Conservation (phyloP, 495 filamentous ascomycete genomes). For the Aspergillus egyptiacus region DNA sequence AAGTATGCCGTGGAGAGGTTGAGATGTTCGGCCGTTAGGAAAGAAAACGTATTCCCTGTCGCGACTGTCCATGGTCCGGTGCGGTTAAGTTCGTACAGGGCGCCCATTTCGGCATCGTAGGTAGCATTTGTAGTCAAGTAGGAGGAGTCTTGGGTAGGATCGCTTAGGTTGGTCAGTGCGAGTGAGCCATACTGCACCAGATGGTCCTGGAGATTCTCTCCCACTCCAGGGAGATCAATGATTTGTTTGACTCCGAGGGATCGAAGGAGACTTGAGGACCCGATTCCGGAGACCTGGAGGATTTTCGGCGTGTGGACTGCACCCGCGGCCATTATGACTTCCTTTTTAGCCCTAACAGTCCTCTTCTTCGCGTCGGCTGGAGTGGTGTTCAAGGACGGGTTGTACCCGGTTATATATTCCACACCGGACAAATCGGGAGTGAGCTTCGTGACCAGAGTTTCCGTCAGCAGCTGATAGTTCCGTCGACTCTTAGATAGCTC, state of each 20-base stretch:
- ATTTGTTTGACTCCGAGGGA: constrained; percentile 38
- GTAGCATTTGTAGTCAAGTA: not conserved
- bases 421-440: not conserved
- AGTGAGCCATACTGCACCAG: constrained; percentile 10
- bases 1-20: not conserved
- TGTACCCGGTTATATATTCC: constrained; percentile 2
- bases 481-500: not conserved
- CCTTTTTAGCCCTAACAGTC: constrained; percentile 40
- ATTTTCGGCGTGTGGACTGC: constrained; percentile 48
- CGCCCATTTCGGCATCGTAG: constrained; percentile 5
- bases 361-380: constrained; percentile 19
- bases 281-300: constrained; percentile 52
- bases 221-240: constrained; percentile 44
- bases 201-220: constrained; percentile 54
- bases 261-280: constrained; percentile 31
- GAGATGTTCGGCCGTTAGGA: not conserved
- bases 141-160: not conserved
- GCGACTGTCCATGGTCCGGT: constrained; percentile 2
- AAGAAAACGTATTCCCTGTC: not conserved
- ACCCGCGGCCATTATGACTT: constrained; percentile 53
- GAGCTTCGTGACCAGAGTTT: not conserved
- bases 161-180: not conserved
- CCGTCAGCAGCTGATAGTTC: not conserved
- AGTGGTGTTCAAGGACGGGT: not conserved
- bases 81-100: not conserved